Percentiles rank a stretch among this genome's conserved stretches.
These are phyloP conservation scores for Fennellomyces sp. DNA, from an alignment of 371 early-diverging fungal species.

Conservation along the genomic window DNA sequence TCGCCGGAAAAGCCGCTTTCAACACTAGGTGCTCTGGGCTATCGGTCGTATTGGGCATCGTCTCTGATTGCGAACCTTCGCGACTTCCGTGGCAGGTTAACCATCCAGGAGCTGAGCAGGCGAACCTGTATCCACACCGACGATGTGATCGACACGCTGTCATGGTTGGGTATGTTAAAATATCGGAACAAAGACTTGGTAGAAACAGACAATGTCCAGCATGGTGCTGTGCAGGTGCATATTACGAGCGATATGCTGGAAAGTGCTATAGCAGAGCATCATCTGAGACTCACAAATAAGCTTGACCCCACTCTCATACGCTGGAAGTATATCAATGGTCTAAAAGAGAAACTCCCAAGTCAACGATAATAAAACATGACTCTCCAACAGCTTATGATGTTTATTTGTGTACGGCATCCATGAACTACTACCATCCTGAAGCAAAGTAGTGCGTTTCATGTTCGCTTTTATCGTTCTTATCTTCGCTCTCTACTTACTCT, in stretches of 20 bases:
- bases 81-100: slow-evolving; percentile 27
- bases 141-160: slow-evolving; percentile 39
- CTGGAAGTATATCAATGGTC: slow-evolving; percentile 3
- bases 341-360: too few relatives aligned
- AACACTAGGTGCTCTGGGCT: slow-evolving; percentile 72
- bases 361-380: too few relatives aligned
- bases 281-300: not conserved
- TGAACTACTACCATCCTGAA: too few relatives aligned
- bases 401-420: too few relatives aligned
- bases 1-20: slow-evolving; percentile 90
- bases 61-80: slow-evolving; percentile 53
- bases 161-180: slow-evolving; percentile 28
- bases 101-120: slow-evolving; percentile 31
- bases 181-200: slow-evolving; percentile 19
- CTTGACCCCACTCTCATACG: slow-evolving; percentile 7
- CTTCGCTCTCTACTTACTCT: too few relatives aligned
- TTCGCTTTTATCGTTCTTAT: too few relatives aligned
- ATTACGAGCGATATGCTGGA: slow-evolving; percentile 11
- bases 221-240: slow-evolving; percentile 8
- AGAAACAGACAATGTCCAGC: not conserved
- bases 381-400: too few relatives aligned
- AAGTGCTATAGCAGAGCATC: slow-evolving; percentile 10
- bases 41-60: slow-evolving; percentile 76
- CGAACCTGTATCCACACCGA: slow-evolving; percentile 43
- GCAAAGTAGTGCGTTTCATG: too few relatives aligned